phyloP scores from a whole-genome alignment of 176 grass and related monocot species.

The Typha latifolia region DNA sequence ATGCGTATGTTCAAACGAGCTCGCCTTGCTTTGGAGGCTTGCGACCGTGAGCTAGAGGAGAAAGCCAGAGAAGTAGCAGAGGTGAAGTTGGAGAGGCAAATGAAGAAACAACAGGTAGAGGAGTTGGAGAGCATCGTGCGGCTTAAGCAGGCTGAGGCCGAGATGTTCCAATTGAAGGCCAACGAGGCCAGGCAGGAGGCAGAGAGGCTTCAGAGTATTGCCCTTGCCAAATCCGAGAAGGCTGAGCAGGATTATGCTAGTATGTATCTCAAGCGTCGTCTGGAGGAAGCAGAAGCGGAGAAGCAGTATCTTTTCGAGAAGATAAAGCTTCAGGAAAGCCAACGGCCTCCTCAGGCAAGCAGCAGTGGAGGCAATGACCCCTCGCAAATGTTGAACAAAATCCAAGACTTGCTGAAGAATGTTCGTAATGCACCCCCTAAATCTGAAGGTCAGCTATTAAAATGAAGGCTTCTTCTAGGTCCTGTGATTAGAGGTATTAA shows the following conservation, averaged over 20 bases:
- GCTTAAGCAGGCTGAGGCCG: conserved; percentile 66
- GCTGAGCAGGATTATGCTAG: conserved; percentile 71
- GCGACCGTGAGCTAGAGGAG: conserved; percentile 55
- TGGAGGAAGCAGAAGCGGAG: conserved; percentile 90
- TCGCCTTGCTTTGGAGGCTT: conserved; percentile 38
- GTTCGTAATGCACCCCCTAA: conserved; percentile 38
- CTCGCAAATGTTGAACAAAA: conserved; percentile 66
- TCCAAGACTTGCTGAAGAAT: conserved; percentile 81
- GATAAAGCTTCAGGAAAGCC: conserved; percentile 78
- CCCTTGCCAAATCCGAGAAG: conserved; percentile 57
- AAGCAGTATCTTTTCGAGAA: conserved; percentile 69
- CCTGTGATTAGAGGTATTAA: too few species aligned
- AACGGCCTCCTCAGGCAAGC: conserved; percentile 18
- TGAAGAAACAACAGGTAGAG: conserved; percentile 51
- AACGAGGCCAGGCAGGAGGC: conserved; percentile 68
- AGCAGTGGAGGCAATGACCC: conserved; percentile 13
- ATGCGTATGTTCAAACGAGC: conserved; percentile 38
- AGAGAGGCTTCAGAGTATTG: conserved; percentile 58
- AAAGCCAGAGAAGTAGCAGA: conserved; percentile 47
- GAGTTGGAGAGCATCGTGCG: conserved; percentile 65
- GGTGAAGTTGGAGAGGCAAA: conserved; percentile 35
- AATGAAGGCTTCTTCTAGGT: conserved; percentile 13
- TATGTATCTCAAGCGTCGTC: conserved; percentile 61
- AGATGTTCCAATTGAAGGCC: conserved; percentile 93
- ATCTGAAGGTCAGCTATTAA: conserved; percentile 41